Percentiles rank a stretch among this genome's conserved stretches.
Conservation (phyloP, 176 grass and related monocot genomes). For the Triticum urartu region DNA sequence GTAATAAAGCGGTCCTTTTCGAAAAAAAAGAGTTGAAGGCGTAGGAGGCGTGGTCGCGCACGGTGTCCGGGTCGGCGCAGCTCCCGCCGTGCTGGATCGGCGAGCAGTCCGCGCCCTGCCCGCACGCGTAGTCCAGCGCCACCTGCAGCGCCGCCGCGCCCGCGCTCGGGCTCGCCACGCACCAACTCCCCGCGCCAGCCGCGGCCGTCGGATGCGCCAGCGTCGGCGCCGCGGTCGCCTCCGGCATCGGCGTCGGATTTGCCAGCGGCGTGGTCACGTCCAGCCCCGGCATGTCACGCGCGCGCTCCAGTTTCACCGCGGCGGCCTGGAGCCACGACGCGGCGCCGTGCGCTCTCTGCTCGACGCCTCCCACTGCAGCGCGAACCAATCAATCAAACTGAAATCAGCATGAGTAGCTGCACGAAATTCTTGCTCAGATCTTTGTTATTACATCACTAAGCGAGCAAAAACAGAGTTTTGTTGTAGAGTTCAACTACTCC, state of each 20-base stretch:
- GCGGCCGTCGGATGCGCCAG: constrained; percentile 20
- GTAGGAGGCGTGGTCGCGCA: constrained; percentile 69
- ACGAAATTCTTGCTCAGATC: too few species aligned
- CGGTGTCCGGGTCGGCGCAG: constrained; percentile 61
- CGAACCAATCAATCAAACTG: not conserved
- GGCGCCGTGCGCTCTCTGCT: constrained; percentile 12
- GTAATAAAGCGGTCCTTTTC: too few species aligned
- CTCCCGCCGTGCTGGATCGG: constrained; percentile 49
- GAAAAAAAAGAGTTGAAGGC: constrained; percentile 51
- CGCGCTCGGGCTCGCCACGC: constrained; percentile 61
- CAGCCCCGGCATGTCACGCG: constrained; percentile 23
- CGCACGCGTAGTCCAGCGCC: constrained; percentile 74
- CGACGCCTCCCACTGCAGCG: not conserved
- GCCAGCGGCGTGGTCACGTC: constrained; percentile 63
- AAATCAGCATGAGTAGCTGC: too few species aligned
- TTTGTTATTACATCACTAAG: too few species aligned
- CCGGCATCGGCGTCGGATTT: constrained; percentile 42
- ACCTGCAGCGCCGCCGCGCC: constrained; percentile 57
- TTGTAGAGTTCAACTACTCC: not conserved
- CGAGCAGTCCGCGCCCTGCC: constrained; percentile 63
- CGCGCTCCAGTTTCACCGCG: not conserved
- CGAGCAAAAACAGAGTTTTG: not conserved
- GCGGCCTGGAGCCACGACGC: not conserved
- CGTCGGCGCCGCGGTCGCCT: constrained; percentile 26
- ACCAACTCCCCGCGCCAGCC: constrained; percentile 40